Evolutionary conservation across 1,284 basidiomycete genomes (phyloP).

Genomic region (Bjerkandera adusta): DNA sequence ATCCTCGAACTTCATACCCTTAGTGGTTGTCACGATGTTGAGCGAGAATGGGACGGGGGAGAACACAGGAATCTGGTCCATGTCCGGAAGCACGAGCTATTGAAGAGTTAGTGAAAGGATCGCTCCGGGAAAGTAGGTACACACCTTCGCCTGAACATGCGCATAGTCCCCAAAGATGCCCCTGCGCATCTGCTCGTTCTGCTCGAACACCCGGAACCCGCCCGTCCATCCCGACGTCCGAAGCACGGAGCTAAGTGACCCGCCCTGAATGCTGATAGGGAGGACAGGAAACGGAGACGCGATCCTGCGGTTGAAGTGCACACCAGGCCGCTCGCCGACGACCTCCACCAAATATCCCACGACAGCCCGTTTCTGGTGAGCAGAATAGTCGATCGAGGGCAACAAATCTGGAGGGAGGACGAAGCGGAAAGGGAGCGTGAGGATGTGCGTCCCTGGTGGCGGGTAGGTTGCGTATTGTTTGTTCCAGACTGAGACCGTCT

Average conservation of each 20-base stretch:
- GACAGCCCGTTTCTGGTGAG: slow-evolving; percentile 1
- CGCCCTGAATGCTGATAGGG: slow-evolving; percentile 15
- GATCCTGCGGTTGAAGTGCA: slow-evolving; percentile 19
- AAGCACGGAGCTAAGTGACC: slow-evolving; percentile 3
- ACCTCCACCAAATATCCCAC: slow-evolving; percentile 20
- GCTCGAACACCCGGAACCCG: slow-evolving; percentile 8
- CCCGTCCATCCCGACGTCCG: slow-evolving; percentile 1
- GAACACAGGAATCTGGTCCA: slow-evolving; percentile 12
- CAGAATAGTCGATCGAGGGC: slow-evolving; percentile 21
- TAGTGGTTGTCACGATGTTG: slow-evolving; percentile 17
- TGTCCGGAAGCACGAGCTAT: slow-evolving; percentile 18
- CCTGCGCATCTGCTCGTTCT: slow-evolving; percentile 17
- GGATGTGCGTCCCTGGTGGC: slow-evolving; percentile 18
- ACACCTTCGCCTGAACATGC: slow-evolving; percentile 17
- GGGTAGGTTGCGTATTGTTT: slow-evolving; percentile 19
- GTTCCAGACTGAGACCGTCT: slow-evolving; percentile 21
- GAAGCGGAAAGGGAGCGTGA: slow-evolving; percentile 23
- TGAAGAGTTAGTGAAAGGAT: too few species aligned
- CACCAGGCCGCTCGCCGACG: slow-evolving; percentile 19
- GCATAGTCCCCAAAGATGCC: slow-evolving; percentile 24
- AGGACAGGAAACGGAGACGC: slow-evolving; percentile 20
- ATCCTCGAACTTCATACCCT: slow-evolving; percentile 13
- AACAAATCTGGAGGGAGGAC: slow-evolving; percentile 19
- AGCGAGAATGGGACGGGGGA: slow-evolving; percentile 20
- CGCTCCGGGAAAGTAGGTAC: not conserved